These are phyloP conservation scores for Quercus lobata DNA, from an alignment of 331 rosid species.

Conservation along the genomic window DNA sequence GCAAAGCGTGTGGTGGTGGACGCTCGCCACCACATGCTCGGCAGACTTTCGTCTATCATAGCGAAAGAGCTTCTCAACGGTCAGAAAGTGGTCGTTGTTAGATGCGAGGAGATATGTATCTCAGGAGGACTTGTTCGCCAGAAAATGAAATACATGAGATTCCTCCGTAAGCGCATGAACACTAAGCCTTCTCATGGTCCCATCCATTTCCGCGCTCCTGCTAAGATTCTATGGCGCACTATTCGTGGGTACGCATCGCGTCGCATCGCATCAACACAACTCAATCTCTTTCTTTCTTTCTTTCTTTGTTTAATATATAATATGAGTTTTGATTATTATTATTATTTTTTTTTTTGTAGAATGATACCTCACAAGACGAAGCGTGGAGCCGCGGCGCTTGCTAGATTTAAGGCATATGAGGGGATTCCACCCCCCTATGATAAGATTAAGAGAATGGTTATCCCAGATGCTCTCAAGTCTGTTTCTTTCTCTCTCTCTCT, in stretches of 20 bases:
- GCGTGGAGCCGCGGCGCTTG: slow-evolving; percentile 64
- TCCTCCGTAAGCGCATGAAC: slow-evolving; percentile 64
- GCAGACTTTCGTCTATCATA: slow-evolving; percentile 41
- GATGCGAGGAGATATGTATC: slow-evolving; percentile 56
- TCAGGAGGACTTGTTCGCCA: slow-evolving; percentile 58
- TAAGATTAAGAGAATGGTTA: slow-evolving; percentile 52
- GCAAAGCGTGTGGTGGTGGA: slow-evolving; percentile 58
- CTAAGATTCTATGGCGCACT: slow-evolving; percentile 62
- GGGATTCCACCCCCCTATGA: slow-evolving; percentile 62
- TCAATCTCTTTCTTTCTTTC: background rate
- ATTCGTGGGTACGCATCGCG: slow-evolving; percentile 44
- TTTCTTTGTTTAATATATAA: no score
- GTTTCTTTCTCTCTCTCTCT: background rate
- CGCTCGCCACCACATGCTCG: slow-evolving; percentile 59
- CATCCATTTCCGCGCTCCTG: slow-evolving; percentile 53
- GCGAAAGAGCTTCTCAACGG: slow-evolving; percentile 62
- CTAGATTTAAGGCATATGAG: slow-evolving; percentile 55
- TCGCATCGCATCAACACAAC: no score
- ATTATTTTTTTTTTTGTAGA: slow-evolving; percentile 1
- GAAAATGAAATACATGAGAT: slow-evolving; percentile 65
- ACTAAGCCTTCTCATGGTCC: slow-evolving; percentile 67
- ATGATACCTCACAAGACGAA: slow-evolving; percentile 65
- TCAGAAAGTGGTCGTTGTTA: slow-evolving; percentile 48
- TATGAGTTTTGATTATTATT: no score
- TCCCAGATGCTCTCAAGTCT: slow-evolving; percentile 62